These are phyloP conservation scores for Starmerella potacharoeniae DNA, from an alignment of 805 yeast genomes.

Conservation along the genomic window DNA sequence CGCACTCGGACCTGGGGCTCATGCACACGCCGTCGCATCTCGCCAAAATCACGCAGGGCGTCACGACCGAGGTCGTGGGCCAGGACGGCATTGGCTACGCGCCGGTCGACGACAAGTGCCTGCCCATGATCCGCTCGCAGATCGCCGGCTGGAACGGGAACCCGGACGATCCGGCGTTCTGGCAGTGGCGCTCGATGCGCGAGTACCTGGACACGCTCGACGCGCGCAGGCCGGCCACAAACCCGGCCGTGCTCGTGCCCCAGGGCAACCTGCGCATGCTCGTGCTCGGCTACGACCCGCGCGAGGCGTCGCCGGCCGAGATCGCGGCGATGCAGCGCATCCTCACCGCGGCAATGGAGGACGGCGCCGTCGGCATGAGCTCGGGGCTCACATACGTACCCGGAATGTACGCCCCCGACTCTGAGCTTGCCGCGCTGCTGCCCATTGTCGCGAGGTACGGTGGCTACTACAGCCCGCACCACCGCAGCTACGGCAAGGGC, in stretches of 20 bases:
- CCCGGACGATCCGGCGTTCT: conserved; percentile 11
- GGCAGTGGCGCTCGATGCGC: conserved; percentile 10
- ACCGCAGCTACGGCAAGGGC: conserved; percentile 19
- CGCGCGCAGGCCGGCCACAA: conserved; percentile 10
- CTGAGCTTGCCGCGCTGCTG: conserved; percentile 17
- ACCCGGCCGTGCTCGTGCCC: conserved; percentile 13
- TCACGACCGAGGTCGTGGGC: conserved; percentile 18
- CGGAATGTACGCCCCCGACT: conserved; percentile 18
- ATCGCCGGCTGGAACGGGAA: conserved; percentile 19
- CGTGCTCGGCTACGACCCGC: conserved; percentile 18
- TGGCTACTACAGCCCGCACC: conserved; percentile 19
- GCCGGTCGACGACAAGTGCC: conserved; percentile 12
- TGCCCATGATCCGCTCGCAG: conserved; percentile 12
- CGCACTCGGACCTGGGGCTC: conserved; percentile 15
- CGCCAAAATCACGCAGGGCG: conserved; percentile 17
- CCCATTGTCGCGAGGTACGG: conserved; percentile 6
- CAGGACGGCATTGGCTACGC: conserved; percentile 19
- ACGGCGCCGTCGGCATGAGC: conserved; percentile 18
- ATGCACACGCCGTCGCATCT: conserved; percentile 16
- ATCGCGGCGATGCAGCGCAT: conserved; percentile 9
- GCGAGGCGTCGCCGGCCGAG: conserved; percentile 12
- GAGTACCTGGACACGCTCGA: conserved; percentile 12
- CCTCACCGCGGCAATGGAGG: conserved; percentile 8
- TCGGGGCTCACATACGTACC: conserved; percentile 19
- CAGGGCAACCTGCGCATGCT: conserved; percentile 19